Evolutionary conservation across 148 eudicot species (phyloP), one percentile per base, ranked within the genome.

Genomic region (Spergularia bocconei): DNA sequence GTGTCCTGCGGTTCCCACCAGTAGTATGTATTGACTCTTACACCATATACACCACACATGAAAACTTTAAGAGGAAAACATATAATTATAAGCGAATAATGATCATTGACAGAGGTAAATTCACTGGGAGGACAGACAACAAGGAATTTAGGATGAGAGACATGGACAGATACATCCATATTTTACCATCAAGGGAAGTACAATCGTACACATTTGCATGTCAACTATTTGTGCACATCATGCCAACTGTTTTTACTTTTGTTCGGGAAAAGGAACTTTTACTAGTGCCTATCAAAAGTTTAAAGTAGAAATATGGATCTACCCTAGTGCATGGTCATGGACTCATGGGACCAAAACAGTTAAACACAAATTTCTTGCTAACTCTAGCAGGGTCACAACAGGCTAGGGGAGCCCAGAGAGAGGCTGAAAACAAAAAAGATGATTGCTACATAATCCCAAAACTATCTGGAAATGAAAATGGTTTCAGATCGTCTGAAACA

Each of bases 1-100:
- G 29, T 5, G 1, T 67, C 7, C 63, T 12, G 62, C 12, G 41
- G 48, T 11, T 67, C 13, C 54, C 11, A 39, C 17, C 33, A 60
- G 48, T 38, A 39, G 33, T 52, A n/a, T 55, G 54, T 13, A 25
- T 55, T 13, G 13, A 62, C 59, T 69, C 63, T 33, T 66, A 79
- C 68, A 73, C 60, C 63, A 79, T 8, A 52, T 62, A 57, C 44
- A 33, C 21, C 71, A 73, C 6, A 13, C 57, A 72, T 25, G 48
- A 44, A 29, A 14, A 63, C 14, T 20, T 53, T 36, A 16, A 33
- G 16, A 38, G 48, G 8, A 21, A 57, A 8, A 17, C 20, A 23
- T 23, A 23, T 23, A 23, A 23, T 12, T 59, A 60, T 25, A 70
- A 55, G 20, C 33, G 29, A 48, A 33, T 69, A 54, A 38, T 63